Base-by-base conservation (phyloP, 768 basidiomycete genomes). In the Strobilomyces dryophilus region DNA sequence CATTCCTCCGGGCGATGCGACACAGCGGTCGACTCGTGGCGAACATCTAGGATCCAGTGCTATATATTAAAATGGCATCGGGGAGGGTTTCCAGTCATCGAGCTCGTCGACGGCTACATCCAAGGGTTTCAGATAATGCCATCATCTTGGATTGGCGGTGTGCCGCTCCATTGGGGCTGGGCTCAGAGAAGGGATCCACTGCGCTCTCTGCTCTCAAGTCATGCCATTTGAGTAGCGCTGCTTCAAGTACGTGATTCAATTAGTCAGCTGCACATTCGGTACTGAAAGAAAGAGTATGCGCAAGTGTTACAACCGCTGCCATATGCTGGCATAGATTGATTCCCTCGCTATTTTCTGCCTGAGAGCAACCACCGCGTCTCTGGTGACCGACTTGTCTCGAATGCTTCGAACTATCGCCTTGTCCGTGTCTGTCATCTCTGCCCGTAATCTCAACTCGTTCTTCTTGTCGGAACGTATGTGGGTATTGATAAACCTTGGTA, bases 41-140 rank as follows among this genome's bases (percentile, higher is more conserved):
- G 20, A 63, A 54, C 3, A 61, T 32, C 24, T 35, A 56, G 9
- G 61, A 3, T 6, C 41, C 47, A 3, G 43, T 21, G 2, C 18
- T 20, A 51, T 3, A 9, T 20, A 29, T 7, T 2, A 51, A 6
- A 11, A 42, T 3, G 26, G 49, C 53, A 0, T 37, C 43, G 1
- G 66, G 49, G 7, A 66, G 48, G 12, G 12, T 49, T 11, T 56
- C 43, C 5, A 36, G 6, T 66, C 65, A n/a, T 66, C 62, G 1
- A 66, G 54, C 11, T 54, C 58, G 36, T 66, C 65, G 2, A 66
- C 24, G 26, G 62, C 44, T 2, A 61, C 36, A 27, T 0, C n/a
- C n/a, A 66, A 11, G 0, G 59, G 53, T 29, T 48, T 14, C 32
- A 34, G 5, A 34, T 5, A 34, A 34, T 14, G 5, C 32, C 10